phyloP scores from a whole-genome alignment of 768 basidiomycete genomes.

The Boletus subparvulus region DNA sequence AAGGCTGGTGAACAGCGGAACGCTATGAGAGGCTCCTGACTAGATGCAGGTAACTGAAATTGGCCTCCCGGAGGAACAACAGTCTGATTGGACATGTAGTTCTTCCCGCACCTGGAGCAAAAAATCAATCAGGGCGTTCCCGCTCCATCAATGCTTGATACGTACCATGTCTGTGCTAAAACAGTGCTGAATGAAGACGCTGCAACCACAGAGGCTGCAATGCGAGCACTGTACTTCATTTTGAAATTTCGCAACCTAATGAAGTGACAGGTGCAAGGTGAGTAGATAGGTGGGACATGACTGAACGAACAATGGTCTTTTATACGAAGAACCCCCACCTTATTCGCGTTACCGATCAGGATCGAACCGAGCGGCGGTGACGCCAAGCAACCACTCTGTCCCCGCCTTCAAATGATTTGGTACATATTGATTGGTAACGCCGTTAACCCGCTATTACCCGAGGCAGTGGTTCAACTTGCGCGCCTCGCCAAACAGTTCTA shows the following conservation, averaged over 20 bases:
- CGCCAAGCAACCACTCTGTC: not conserved
- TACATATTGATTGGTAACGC: too few species aligned
- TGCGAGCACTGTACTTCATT: conserved; percentile 18
- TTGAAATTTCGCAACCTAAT: not conserved
- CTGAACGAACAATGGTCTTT: not conserved
- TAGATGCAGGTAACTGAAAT: conserved; percentile 39
- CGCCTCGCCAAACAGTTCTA: not conserved
- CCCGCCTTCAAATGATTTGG: not conserved
- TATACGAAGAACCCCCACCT: not conserved
- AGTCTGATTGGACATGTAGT: conserved; percentile 42
- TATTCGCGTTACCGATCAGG: not conserved
- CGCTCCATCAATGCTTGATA: not conserved
- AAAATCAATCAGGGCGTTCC: not conserved
- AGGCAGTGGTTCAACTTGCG: not conserved
- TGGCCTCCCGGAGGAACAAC: conserved; percentile 46
- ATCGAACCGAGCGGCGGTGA: not conserved
- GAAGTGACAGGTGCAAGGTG: not conserved
- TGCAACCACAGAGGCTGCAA: conserved; percentile 11
- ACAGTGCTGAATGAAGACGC: conserved; percentile 3
- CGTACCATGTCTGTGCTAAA: conserved; percentile 30
- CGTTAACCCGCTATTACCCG: too few species aligned
- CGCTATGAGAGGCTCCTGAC: conserved; percentile 39
- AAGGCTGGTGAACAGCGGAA: conserved; percentile 49
- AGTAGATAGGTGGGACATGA: not conserved
- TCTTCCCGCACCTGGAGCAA: conserved; percentile 47